phyloP scores from a whole-genome alignment of 1,284 basidiomycete genomes.

The Trametes polyzona region DNA sequence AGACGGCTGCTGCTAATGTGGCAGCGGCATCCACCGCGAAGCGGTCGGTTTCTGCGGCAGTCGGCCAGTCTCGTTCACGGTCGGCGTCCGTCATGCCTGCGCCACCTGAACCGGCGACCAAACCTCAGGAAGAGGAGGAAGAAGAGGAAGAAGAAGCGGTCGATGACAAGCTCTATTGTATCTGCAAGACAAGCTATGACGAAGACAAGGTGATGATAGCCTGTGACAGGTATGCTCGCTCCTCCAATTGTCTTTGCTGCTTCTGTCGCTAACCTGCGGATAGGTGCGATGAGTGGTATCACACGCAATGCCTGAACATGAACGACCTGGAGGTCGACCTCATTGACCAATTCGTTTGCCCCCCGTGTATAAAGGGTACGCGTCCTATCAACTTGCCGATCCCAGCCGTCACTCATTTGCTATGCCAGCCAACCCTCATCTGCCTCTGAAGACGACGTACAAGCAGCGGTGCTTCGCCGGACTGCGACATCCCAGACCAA shows the following conservation, averaged over 20 bases:
- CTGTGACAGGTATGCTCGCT: constrained; percentile 73
- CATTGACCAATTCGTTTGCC: constrained; percentile 87
- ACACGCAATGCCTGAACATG: constrained; percentile 79
- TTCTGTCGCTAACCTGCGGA: constrained; percentile 11
- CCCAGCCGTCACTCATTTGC: background rate
- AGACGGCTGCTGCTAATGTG: constrained; percentile 27
- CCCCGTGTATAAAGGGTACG: constrained; percentile 73
- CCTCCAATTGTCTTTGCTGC: background rate
- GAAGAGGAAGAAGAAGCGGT: constrained; percentile 59
- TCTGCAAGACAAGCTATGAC: constrained; percentile 82
- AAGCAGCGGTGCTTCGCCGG: constrained; percentile 75
- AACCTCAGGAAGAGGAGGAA: constrained; percentile 47
- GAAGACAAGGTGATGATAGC: constrained; percentile 87
- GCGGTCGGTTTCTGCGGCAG: constrained; percentile 33
- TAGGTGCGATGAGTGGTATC: constrained; percentile 91
- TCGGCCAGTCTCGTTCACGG: constrained; percentile 57
- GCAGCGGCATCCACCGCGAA: constrained; percentile 28
- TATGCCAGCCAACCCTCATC: constrained; percentile 58
- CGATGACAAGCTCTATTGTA: constrained; percentile 82
- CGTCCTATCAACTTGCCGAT: constrained; percentile 14
- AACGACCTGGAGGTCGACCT: constrained; percentile 78
- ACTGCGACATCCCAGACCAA: constrained; percentile 60
- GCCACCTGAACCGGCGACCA: constrained; percentile 39
- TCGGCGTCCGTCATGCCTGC: constrained; percentile 69
- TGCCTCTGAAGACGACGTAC: constrained; percentile 73